Evolutionary conservation across 2,329 filamentous ascomycete genomes (phyloP).

Genomic region (Mycosphaerella arachidis): DNA sequence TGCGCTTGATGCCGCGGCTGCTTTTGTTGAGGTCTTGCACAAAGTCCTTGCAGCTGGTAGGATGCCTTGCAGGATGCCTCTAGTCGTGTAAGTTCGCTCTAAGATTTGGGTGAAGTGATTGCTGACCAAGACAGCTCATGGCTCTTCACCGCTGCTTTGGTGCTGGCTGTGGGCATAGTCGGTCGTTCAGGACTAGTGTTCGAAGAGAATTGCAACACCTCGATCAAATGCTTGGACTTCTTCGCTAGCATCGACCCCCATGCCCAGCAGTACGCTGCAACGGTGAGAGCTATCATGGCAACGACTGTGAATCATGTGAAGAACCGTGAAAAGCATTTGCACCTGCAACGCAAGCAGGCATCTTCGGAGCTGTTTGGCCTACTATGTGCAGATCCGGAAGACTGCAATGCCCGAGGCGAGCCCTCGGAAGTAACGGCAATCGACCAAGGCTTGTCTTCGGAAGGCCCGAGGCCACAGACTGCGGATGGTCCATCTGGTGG

Average conservation of each 20-base stretch:
- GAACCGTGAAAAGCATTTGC: constrained; percentile 20
- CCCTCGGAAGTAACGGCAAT: neutral
- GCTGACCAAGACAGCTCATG: constrained; percentile 20
- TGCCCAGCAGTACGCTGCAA: constrained; percentile 28
- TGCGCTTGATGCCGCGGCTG: constrained; percentile 26
- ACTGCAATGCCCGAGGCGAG: neutral
- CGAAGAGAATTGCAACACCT: constrained; percentile 20
- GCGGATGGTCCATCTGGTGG: neutral
- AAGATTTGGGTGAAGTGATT: neutral
- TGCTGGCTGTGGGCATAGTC: constrained; percentile 26
- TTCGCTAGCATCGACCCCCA: constrained; percentile 28
- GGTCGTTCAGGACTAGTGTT: constrained; percentile 25
- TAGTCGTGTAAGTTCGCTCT: constrained; percentile 21
- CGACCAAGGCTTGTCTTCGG: neutral
- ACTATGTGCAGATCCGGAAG: constrained; percentile 1
- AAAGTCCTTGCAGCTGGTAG: constrained; percentile 14
- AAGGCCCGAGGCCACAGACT: neutral
- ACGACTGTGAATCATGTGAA: constrained; percentile 20
- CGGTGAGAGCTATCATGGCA: constrained; percentile 24
- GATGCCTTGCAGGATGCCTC: constrained; percentile 20
- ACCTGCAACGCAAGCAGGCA: constrained; percentile 23
- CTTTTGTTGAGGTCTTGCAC: constrained; percentile 24
- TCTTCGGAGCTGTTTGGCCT: constrained; percentile 29
- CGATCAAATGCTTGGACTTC: constrained; percentile 24
- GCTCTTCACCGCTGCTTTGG: constrained; percentile 30